phyloP scores from a whole-genome alignment of 129 eudicot species.

The Heracleum sosnowskyi region DNA sequence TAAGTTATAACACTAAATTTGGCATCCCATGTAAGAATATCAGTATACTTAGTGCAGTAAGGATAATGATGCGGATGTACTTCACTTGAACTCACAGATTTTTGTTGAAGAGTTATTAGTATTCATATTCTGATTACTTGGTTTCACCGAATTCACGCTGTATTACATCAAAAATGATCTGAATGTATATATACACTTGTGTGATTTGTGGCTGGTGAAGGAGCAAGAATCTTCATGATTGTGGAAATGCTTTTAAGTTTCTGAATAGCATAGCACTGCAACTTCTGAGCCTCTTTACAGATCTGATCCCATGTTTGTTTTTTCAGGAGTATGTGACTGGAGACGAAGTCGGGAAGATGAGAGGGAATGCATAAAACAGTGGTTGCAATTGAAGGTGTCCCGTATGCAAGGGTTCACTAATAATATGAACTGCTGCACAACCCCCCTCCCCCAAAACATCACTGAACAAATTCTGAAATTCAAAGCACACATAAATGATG shows the following conservation, averaged over 20 bases:
- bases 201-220: neutral
- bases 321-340: constrained; percentile 55
- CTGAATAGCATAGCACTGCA: neutral
- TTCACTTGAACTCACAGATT: too few relatives aligned
- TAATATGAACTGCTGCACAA: too few relatives aligned
- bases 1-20: neutral
- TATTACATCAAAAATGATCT: too few relatives aligned
- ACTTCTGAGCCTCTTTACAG: neutral
- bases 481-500: too few relatives aligned
- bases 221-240: neutral
- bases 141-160: neutral
- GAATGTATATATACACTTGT: neutral
- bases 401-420: constrained; percentile 51
- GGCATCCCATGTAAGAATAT: neutral
- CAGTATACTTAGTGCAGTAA: too few relatives aligned
- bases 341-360: constrained; percentile 62
- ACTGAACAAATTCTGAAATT: too few relatives aligned
- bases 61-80: neutral
- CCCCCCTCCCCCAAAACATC: too few relatives aligned
- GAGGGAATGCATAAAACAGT: constrained; percentile 50
- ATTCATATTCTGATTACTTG: neutral
- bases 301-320: constrained; percentile 2
- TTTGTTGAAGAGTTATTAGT: neutral
- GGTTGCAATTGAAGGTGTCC: constrained; percentile 90
- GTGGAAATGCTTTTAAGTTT: neutral